These are phyloP conservation scores for Kuraishia borneana DNA, from an alignment of 805 yeast species.

Conservation along the genomic window DNA sequence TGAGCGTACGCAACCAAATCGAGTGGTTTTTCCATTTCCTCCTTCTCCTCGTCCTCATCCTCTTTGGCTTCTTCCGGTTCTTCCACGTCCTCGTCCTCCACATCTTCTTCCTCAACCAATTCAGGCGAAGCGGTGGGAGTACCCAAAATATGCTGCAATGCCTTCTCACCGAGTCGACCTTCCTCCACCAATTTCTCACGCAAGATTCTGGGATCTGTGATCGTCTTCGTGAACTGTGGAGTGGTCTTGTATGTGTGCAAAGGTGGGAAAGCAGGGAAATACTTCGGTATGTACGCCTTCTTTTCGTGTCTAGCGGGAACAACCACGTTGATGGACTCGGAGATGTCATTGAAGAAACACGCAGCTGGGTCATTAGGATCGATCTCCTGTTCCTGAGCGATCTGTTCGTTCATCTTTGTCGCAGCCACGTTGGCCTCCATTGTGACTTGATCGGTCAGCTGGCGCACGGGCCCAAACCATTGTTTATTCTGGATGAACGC, in stretches of 20 bases:
- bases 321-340: constrained; percentile 35
- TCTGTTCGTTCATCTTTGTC: constrained; percentile 3
- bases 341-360: constrained; percentile 40
- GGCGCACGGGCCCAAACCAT: constrained; percentile 3
- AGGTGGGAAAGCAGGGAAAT: constrained; percentile 87
- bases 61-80: constrained; percentile 3
- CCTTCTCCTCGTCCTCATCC: constrained; percentile 1
- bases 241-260: constrained; percentile 84
- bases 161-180: constrained; percentile 69
- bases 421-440: constrained; percentile 6
- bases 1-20: constrained; percentile 50
- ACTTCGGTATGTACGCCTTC: constrained; percentile 46
- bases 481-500: constrained; percentile 15
- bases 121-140: constrained; percentile 1
- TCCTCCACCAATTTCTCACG: constrained; percentile 70
- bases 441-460: constrained; percentile 6
- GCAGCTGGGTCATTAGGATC: constrained; percentile 28
- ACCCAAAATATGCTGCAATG: constrained; percentile 48
- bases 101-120: not conserved
- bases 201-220: constrained; percentile 61
- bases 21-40: constrained; percentile 28
- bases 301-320: constrained; percentile 37
- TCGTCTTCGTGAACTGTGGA: constrained; percentile 49
- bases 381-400: constrained; percentile 8
- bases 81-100: constrained; percentile 3